Conservation (phyloP, 768 basidiomycete species). For the Clavaria fumosa region DNA sequence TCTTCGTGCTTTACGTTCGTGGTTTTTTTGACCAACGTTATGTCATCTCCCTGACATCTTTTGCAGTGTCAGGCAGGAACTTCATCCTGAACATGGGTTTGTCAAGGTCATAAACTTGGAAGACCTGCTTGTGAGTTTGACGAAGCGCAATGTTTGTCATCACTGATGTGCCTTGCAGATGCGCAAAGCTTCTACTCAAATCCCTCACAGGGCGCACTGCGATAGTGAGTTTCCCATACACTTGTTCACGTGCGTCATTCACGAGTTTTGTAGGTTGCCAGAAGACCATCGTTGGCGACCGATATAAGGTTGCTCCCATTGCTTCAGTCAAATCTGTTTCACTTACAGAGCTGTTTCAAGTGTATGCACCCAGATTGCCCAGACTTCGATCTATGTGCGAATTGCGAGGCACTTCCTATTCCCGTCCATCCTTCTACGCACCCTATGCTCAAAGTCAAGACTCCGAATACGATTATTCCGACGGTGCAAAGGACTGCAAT, state of each 20-base stretch:
- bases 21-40: no score
- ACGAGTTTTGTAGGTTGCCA: slow-evolving; percentile 25
- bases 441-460: slow-evolving; percentile 60
- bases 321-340: slow-evolving; percentile 3
- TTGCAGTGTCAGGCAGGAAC: slow-evolving; percentile 44
- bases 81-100: slow-evolving; percentile 68
- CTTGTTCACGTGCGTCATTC: not conserved
- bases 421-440: slow-evolving; percentile 57
- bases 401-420: slow-evolving; percentile 71
- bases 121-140: slow-evolving; percentile 44
- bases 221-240: slow-evolving; percentile 24
- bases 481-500: slow-evolving; percentile 20
- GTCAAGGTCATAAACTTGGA: slow-evolving; percentile 38
- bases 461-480: slow-evolving; percentile 32
- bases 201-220: slow-evolving; percentile 27
- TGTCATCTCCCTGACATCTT: no score
- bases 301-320: slow-evolving; percentile 47
- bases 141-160: no score
- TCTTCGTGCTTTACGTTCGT: slow-evolving; percentile 53
- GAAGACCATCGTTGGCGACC: slow-evolving; percentile 38
- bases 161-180: no score
- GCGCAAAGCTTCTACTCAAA: not conserved
- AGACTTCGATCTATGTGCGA: slow-evolving; percentile 68
- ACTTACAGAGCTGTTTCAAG: slow-evolving; percentile 18
- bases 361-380: slow-evolving; percentile 68